Base-by-base conservation (phyloP, 202 grass and related monocot species). In the Schoenoplectus tabernaemontani region DNA sequence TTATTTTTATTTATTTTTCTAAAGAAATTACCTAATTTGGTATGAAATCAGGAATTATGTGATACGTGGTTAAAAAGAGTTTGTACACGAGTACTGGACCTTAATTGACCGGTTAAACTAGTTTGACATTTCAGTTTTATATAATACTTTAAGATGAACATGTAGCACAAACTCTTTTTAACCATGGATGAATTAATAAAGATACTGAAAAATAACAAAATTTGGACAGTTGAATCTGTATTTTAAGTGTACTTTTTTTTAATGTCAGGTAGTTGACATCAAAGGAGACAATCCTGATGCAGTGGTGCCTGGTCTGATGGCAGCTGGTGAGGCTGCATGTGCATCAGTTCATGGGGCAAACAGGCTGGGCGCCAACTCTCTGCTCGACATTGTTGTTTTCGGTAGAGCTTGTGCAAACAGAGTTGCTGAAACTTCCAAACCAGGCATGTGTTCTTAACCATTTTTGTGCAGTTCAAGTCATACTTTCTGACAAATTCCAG, bases 331-430 rank as follows among this genome's bases (percentile, higher is more conserved):
- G 74, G 83, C 90, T 33, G 87, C 90, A 73, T 93, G 90, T 78
- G 90, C 87, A 81, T 93, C 90, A 81, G 90, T 93, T 44, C 90
- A 93, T 62, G 90, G 90, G 11, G 90, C 90, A 81, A 93, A 93
- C 62, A 75, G 90, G n/a, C 85, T 93, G n/a, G 90, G 90, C 56
- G 87, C 90, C 72, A 93, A 93, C 67, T 93, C 90, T 37, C 87
- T 93, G 54, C 87, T 93, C 43, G 90, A 93, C 41, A 89, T 93
- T 56, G 90, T 93, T 77, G 90, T 93, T 54, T 93, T 93, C 79
- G 87, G 90, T 36, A 87, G 90, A 81, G 90, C 90, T 57, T 92
- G 90, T 75, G 87, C 90, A 22, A 90, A 93, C 16, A 85, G 90
- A 73, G 78, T 89, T 64, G 90, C 90, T 4, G 85, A 93, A 75